Percentiles rank a stretch among this genome's conserved stretches.
Evolutionary conservation across 768 basidiomycete genomes (phyloP).

Genomic region (Rhizopogon roseolus): DNA sequence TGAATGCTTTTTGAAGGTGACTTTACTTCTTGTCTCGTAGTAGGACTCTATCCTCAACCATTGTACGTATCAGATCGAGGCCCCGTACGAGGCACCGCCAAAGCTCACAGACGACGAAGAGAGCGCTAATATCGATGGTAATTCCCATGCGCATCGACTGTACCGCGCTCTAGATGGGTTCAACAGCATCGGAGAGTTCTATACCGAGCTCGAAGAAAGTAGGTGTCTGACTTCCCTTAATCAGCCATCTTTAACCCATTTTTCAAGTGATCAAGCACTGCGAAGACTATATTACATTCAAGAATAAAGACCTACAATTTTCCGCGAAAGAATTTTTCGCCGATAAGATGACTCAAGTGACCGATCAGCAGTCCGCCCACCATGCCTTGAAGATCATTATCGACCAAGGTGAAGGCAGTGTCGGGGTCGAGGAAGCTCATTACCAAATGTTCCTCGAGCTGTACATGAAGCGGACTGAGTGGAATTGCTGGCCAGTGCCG

Average conservation of each 20-base stretch:
- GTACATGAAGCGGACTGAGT: constrained; percentile 5
- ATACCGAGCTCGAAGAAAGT: constrained; percentile 1
- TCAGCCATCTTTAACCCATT: background rate
- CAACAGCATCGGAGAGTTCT: constrained; percentile 5
- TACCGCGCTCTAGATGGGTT: background rate
- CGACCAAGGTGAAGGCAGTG: constrained; percentile 15
- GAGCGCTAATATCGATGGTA: background rate
- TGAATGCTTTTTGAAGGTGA: constrained; percentile 11
- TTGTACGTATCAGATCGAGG: constrained; percentile 4
- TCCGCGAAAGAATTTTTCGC: constrained; percentile 8
- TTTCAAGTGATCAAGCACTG: constrained; percentile 3
- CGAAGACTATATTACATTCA: background rate
- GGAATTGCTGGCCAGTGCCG: constrained; percentile 5
- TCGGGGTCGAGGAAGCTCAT: constrained; percentile 11
- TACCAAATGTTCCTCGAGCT: constrained; percentile 14
- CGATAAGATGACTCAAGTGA: constrained; percentile 9
- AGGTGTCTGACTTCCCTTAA: background rate
- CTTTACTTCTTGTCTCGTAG: background rate
- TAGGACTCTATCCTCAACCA: background rate
- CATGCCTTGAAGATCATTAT: constrained; percentile 11
- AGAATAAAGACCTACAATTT: constrained; percentile 12
- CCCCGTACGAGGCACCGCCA: background rate
- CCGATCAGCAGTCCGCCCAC: constrained; percentile 5
- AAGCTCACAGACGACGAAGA: background rate
- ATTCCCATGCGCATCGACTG: background rate